Evolutionary conservation across 2,329 filamentous ascomycete genomes (phyloP).

Genomic region (Escovopsis sp.): DNA sequence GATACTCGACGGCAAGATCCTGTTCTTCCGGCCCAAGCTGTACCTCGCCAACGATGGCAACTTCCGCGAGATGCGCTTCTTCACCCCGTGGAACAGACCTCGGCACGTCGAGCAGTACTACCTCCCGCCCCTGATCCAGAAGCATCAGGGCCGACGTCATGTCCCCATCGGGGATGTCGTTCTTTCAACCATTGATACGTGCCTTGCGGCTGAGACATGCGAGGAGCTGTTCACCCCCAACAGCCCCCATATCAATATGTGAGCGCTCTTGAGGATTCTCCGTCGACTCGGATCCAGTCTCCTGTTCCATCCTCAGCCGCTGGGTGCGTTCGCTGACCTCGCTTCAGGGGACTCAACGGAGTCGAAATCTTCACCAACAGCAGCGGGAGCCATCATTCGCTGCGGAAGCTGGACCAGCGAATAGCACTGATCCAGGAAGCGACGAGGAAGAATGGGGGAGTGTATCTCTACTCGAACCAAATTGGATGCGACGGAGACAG

Average conservation of each 20-base stretch:
- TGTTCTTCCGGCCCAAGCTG: conserved; percentile 58
- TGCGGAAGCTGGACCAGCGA: conserved; percentile 49
- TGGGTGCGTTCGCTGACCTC: background rate
- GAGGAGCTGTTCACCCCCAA: conserved; percentile 5
- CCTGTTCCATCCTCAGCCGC: conserved; percentile 1
- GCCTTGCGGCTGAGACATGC: conserved; percentile 25
- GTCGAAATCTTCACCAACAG: conserved; percentile 13
- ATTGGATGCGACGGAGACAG: conserved; percentile 41
- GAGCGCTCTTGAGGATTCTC: background rate
- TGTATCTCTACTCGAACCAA: conserved; percentile 32
- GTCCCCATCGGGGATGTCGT: conserved; percentile 27
- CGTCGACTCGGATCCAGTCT: background rate
- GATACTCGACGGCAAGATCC: conserved; percentile 43
- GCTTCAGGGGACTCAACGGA: conserved; percentile 1
- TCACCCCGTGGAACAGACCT: conserved; percentile 24
- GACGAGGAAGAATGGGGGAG: conserved; percentile 44
- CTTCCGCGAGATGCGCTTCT: conserved; percentile 25
- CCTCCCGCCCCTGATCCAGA: conserved; percentile 38
- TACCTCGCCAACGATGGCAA: conserved; percentile 24
- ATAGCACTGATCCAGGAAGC: conserved; percentile 51
- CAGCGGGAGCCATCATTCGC: conserved; percentile 25
- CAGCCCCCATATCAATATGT: conserved; percentile 3
- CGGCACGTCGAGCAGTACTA: conserved; percentile 22
- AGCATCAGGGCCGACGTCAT: conserved; percentile 25
- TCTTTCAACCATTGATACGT: conserved; percentile 22